Evolutionary conservation across 2,329 filamentous ascomycete species (phyloP), one percentile per base, ranked within the genome.

Genomic region (Aspergillus ochraceus): DNA sequence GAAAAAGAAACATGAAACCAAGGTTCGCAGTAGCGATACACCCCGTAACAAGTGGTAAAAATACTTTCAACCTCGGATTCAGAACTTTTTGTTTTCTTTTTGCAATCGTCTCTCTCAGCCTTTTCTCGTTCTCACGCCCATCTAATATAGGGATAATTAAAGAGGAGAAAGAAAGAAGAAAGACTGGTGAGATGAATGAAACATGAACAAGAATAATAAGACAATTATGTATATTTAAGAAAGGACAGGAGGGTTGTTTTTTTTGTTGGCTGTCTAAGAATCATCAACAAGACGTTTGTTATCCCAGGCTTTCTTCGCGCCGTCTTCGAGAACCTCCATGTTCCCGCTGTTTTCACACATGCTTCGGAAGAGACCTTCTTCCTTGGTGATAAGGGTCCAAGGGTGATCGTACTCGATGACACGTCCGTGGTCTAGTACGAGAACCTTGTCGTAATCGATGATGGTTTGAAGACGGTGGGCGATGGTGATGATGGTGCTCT

Each of bases 401-500:
- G 95, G 95, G 70, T 96, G 90, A n/a, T 88, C 95, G 72, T 86
- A 99, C 77, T 99, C 94, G 5, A 95, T 84, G 20, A 98, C 89
- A 60, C 85, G 79, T 10, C 95, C 95, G 74, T 93, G 91, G 71
- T 99, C 95, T 4, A 99, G 82, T 12, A 99, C 93, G 17, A 99
- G 81, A 14, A 99, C 94, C 80, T 96, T 97, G 79, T 99, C 95
- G 71, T 98, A 99, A 74, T 99, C 95, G 29, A 95, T 93, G 75
- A 99, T 98, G 0, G 95, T 99, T 73, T 97, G 92, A 64, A 99
- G 82, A 19, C 95, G 87, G 77, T 99, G 95, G 0, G 95, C 95
- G 70, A 99, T 98, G 0, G 95, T 98, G 73, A 98, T 91, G 61
- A 96, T 97, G 0, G 95, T 99, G 74, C 92, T 91, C 30, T 77